Conservation (phyloP, 2,329 filamentous ascomycete genomes). For the Pestalotiopsis fici region DNA sequence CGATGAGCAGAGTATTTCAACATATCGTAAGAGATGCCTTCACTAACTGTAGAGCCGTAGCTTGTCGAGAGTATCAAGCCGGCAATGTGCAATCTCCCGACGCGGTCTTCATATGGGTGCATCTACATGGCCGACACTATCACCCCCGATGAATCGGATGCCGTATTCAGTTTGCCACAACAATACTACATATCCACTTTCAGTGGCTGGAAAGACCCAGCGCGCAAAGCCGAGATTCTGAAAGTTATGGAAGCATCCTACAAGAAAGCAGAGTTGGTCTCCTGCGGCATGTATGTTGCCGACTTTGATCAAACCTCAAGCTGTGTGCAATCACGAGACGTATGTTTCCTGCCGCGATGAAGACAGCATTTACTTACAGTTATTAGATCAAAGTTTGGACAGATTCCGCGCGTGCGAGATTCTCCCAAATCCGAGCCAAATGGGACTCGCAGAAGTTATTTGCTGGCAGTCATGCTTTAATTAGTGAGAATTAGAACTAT, state of each 20-base stretch:
- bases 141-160: background rate
- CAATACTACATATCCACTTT: slow-evolving; percentile 8
- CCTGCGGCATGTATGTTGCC: background rate
- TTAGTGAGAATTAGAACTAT: background rate
- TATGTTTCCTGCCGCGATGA: background rate
- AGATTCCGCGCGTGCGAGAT: background rate
- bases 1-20: too few relatives aligned
- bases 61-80: slow-evolving; percentile 2
- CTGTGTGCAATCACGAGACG: background rate
- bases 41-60: background rate
- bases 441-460: background rate
- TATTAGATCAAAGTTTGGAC: background rate
- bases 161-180: background rate
- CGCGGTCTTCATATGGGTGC: background rate
- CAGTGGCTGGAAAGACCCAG: slow-evolving; percentile 1
- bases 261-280: background rate
- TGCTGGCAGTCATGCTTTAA: background rate
- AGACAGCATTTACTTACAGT: background rate
- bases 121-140: slow-evolving; percentile 3
- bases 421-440: background rate
- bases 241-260: background rate
- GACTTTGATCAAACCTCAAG: background rate
- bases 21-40: too few relatives aligned
- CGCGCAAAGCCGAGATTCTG: background rate
- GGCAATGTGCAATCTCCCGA: slow-evolving; percentile 2